Percentiles rank a stretch among this genome's conserved stretches.
These are phyloP conservation scores for Chrysoporthe puriensis DNA, from an alignment of 2,329 filamentous ascomycete species.

Conservation along the genomic window DNA sequence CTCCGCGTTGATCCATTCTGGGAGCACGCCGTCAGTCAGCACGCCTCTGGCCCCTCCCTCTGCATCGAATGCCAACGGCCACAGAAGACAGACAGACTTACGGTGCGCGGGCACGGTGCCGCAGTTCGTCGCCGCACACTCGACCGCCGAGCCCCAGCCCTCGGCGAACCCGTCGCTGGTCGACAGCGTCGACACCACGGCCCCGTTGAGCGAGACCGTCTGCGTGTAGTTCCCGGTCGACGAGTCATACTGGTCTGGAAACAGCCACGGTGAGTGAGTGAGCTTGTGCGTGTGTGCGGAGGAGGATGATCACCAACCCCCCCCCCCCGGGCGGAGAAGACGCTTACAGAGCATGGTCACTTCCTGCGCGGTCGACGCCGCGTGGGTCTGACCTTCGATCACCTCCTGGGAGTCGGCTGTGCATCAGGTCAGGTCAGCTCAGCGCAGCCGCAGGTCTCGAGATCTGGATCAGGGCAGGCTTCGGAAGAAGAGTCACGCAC, in stretches of 20 bases:
- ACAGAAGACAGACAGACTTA: slow-evolving; percentile 31
- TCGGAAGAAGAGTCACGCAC: slow-evolving; percentile 26
- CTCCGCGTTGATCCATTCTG: slow-evolving; percentile 44
- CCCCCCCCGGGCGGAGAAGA: no score
- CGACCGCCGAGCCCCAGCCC: slow-evolving; percentile 33
- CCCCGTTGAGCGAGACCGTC: slow-evolving; percentile 29
- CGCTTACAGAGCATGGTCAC: slow-evolving; percentile 44
- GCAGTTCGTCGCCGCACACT: slow-evolving; percentile 44
- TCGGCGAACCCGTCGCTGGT: slow-evolving; percentile 29
- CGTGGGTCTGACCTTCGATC: slow-evolving; percentile 36
- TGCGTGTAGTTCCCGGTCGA: slow-evolving; percentile 31
- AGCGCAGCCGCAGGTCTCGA: background rate
- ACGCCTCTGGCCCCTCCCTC: background rate
- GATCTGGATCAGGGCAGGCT: background rate
- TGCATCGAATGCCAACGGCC: background rate
- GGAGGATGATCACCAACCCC: background rate
- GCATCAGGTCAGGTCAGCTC: background rate
- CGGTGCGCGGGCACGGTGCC: slow-evolving; percentile 45
- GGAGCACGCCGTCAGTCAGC: background rate
- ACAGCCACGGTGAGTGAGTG: background rate
- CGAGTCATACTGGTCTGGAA: slow-evolving; percentile 29
- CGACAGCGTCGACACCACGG: slow-evolving; percentile 29
- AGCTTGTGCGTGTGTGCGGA: background rate
- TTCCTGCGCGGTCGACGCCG: slow-evolving; percentile 36
- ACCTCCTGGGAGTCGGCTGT: slow-evolving; percentile 38